A percentile compares a stretch with the other conserved stretches of the same genome.
These are phyloP conservation scores for Aspergillus sp. DNA, from an alignment of 2,329 filamentous ascomycete genomes.

Conservation along the genomic window DNA sequence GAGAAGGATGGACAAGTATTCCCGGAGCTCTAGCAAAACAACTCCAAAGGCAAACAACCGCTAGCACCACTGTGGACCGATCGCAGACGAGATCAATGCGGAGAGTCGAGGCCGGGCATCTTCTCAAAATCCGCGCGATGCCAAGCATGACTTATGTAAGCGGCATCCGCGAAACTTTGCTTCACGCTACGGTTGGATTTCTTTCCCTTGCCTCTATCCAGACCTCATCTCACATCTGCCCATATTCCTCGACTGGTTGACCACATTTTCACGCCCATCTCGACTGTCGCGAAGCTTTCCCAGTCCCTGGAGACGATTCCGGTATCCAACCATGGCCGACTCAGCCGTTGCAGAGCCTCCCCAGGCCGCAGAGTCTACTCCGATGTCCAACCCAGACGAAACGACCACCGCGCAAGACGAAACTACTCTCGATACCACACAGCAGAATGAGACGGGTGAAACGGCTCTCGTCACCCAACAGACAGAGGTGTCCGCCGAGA, in stretches of 20 bases:
- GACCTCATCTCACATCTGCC: not conserved
- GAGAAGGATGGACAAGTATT: not conserved
- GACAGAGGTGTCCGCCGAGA: constrained; percentile 17
- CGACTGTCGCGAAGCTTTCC: too few relatives aligned
- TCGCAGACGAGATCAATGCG: not conserved
- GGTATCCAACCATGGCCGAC: constrained; percentile 25
- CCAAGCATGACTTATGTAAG: constrained; percentile 19
- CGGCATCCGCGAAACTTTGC: constrained; percentile 6
- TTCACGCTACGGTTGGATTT: not conserved
- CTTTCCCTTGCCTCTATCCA: constrained; percentile 4
- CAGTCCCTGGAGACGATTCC: too few relatives aligned
- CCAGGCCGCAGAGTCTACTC: constrained; percentile 50
- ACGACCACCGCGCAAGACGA: constrained; percentile 6
- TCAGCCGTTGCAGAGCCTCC: constrained; percentile 29
- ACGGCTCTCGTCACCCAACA: constrained; percentile 3
- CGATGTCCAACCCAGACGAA: not conserved
- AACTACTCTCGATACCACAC: constrained; percentile 9
- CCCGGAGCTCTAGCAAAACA: not conserved
- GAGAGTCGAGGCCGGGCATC: constrained; percentile 4
- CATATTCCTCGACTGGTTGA: too few relatives aligned
- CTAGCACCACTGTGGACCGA: not conserved
- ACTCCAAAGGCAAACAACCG: not conserved
- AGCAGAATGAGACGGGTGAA: too few relatives aligned
- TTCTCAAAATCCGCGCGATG: constrained; percentile 20
- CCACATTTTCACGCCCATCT: too few relatives aligned